These are phyloP conservation scores for Xylaria arbuscula DNA, from an alignment of 2,329 filamentous ascomycete species.

Conservation along the genomic window DNA sequence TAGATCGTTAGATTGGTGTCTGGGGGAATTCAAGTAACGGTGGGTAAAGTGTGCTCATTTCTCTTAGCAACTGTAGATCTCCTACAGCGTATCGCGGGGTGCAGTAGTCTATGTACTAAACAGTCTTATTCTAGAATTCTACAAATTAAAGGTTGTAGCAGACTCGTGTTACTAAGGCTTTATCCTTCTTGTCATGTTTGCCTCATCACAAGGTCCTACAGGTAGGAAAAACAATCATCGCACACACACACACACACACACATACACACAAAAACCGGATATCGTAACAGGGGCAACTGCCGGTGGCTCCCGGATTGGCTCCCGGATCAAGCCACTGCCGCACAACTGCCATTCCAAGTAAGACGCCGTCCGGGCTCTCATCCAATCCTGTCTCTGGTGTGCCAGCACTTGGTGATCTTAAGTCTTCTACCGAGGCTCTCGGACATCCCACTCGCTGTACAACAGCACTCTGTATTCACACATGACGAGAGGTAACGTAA, in stretches of 20 bases:
- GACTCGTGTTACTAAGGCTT: not conserved
- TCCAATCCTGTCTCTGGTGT: conserved; percentile 27
- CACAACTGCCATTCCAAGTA: conserved; percentile 38
- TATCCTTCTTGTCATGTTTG: not conserved
- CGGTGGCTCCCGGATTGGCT: conserved; percentile 27
- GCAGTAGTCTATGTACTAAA: conserved; percentile 3
- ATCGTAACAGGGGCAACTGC: conserved; percentile 20
- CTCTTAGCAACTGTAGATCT: conserved; percentile 12
- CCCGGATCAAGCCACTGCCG: conserved; percentile 28
- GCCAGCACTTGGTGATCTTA: conserved; percentile 13
- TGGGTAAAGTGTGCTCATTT: not conserved
- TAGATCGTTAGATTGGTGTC: conserved; percentile 18
- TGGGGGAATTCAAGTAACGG: conserved; percentile 24
- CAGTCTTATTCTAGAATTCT: not conserved
- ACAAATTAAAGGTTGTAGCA: not conserved
- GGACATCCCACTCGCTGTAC: conserved; percentile 24
- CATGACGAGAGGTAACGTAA: conserved; percentile 33
- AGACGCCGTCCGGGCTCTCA: conserved; percentile 9
- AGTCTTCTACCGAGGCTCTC: conserved; percentile 33
- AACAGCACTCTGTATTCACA: conserved; percentile 15
- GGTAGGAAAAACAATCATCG: too few species aligned
- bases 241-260: conserved; percentile 2
- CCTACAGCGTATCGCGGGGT: not conserved
- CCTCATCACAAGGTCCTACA: too few species aligned
- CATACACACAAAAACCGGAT: conserved; percentile 17